Evolutionary conservation across 345 rosid genomes (phyloP).

Genomic region (Rubroshorea leprosula): DNA sequence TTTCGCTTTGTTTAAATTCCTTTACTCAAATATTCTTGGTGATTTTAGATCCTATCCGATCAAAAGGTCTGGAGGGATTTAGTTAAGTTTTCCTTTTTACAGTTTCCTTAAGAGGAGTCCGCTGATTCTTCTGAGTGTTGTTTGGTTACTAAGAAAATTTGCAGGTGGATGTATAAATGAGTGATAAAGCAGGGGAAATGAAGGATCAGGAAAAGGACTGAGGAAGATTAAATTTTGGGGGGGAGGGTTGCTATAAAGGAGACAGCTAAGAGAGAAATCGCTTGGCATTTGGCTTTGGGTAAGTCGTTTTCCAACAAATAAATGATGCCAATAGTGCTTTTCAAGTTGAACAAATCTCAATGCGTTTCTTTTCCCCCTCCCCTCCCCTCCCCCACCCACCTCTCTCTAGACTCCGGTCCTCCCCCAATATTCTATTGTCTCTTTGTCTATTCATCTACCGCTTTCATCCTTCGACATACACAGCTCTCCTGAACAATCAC

Average conservation of each 20-base stretch:
- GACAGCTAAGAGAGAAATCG: conserved; percentile 33
- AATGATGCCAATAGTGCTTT: conserved; percentile 23
- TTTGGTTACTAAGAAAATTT: conserved; percentile 1
- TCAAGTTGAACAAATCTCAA: conserved; percentile 14
- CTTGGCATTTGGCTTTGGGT: conserved; percentile 19
- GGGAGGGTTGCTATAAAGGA: conserved; percentile 4
- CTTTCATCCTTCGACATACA: conserved; percentile 38
- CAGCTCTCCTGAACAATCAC: background rate
- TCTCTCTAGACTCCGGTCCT: conserved; percentile 21
- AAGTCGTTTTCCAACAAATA: conserved; percentile 47
- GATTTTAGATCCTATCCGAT: background rate
- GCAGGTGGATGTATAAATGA: background rate
- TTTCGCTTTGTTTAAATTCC: background rate
- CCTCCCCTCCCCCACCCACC: conserved; percentile 8
- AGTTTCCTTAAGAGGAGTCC: too few relatives aligned
- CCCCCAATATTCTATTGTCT: conserved; percentile 25
- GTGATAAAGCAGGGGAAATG: conserved; percentile 1
- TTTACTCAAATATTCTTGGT: too few relatives aligned
- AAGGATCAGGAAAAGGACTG: background rate
- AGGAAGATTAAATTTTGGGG: background rate
- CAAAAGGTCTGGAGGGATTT: too few relatives aligned
- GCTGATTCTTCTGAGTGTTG: background rate
- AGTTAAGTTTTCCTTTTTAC: too few relatives aligned
- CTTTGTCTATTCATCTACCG: conserved; percentile 32
- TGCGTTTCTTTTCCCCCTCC: background rate